Evolutionary conservation across 176 grass and related monocot genomes (phyloP), one percentile per base, ranked within the genome.

Genomic region (Panicum miliaceum): DNA sequence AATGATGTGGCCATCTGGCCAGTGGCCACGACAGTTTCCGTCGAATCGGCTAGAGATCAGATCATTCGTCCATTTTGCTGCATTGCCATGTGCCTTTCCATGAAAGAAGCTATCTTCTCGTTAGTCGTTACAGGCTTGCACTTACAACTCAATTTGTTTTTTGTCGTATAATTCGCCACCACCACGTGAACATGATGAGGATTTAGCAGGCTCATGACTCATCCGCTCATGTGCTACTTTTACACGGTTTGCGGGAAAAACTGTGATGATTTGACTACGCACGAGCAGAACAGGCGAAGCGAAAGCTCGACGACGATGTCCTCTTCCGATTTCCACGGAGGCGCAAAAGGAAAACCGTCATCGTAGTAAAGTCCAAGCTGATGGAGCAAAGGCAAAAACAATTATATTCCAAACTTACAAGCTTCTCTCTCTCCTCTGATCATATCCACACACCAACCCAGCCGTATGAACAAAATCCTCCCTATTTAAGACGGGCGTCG

Each of bases 401-500:
- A 36, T 38, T 19, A 3, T 15, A 18, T 59, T 77, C 77, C 68
- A 64, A 81, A 68, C 68, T 57, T 78, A 32, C 84, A 71, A 85
- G 75, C 52, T 79, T 77, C 72, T 32, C 47, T 70, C 63, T 74
- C 78, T 10, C 12, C 64, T 52, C 71, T 43, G 64, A 77, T 47
- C 78, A 57, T 76, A 68, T 58, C 80, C 80, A 77, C 46, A 57
- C 68, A 73, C 47, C 78, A 23, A 74, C 78, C 22, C 45, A 25
- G 57, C 54, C 46, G 57, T 53, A 38, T 7, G 84, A 72, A 40
- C 57, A 53, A 53, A 42, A 53, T 48, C 76, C 78, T 85, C 66
- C 82, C 71, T 71, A 85, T 81, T 85, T 77, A 85, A 76, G 53
- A 8, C 22, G 20, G 42, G 65, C 58, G 47, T 73, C 46, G 57